A percentile compares a stretch with the other conserved stretches of the same genome.
Evolutionary conservation across 441 rosid genomes (phyloP).

Genomic region (Biscutella auriculata): DNA sequence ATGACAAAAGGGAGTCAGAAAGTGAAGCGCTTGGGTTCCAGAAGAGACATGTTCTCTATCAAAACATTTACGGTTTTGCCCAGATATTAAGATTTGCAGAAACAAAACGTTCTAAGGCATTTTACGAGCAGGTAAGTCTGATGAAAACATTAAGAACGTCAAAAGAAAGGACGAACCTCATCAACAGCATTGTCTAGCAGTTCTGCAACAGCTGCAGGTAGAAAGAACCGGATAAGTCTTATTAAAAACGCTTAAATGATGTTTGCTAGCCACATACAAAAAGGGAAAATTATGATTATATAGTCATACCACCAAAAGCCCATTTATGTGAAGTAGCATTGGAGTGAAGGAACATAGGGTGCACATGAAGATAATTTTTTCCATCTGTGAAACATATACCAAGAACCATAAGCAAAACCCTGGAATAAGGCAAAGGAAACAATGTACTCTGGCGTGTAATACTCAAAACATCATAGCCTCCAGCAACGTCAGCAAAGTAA

Average conservation of each 20-base stretch:
- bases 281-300: not conserved
- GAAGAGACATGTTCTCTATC: not conserved
- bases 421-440: not conserved
- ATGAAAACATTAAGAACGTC: not conserved
- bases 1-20: not conserved
- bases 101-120: not conserved
- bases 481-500: not conserved
- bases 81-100: not conserved
- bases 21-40: not conserved
- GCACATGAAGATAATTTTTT: conserved; percentile 74
- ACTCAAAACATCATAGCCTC: not conserved
- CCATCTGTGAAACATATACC: conserved; percentile 36
- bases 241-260: not conserved
- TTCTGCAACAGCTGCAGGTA: conserved; percentile 81
- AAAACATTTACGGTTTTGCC: not conserved
- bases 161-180: conserved; percentile 44
- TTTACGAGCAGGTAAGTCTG: conserved; percentile 1
- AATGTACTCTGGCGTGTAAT: not conserved
- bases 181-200: conserved; percentile 89
- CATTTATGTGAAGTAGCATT: conserved; percentile 98
- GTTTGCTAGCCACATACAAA: conserved; percentile 3
- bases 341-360: conserved; percentile 95
- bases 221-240: conserved; percentile 13
- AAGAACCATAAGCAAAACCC: not conserved
- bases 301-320: conserved; percentile 87